Evolutionary conservation across 2,329 filamentous ascomycete species (phyloP), one percentile per base, ranked within the genome.

Genomic region (Exophiala viscosa): DNA sequence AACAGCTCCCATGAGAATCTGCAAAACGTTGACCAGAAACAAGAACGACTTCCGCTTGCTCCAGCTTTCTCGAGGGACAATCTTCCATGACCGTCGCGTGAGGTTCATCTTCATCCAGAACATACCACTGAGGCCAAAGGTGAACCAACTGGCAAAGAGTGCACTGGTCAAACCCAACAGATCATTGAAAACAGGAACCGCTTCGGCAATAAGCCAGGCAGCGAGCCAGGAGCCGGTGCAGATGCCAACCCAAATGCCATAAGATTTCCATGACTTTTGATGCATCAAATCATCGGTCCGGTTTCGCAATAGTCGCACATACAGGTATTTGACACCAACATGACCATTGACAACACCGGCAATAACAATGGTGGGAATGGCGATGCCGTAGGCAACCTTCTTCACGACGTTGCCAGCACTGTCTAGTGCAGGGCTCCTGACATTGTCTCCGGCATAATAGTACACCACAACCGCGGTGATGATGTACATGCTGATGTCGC

Each of bases 291-390:
- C 76, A 9, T 79, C 83, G 28, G 47, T 33, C 31, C 47, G 45
- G 39, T 59, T 42, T 14, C 75, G 71, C 70, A 86, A 86, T 8
- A 84, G 65, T 33, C 85, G 79, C 3, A 81, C 70, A 63, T 86
- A 88, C 50, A 87, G 73, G 62, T 84, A 85, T 62, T 86, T 86
- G 53, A 76, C 76, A 1, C 82, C 83, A 1, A 88, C 80, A 54
- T 85, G 81, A 10, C 80, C 84, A 64, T 87, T 85, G 60, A 89
- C 85, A 2, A 87, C 84, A 48, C 85, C 86, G 0, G 85, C 83
- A 45, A 89, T 81, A 45, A 88, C 73, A 53, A 88, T 88, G 2
- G 86, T 88, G 10, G 85, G 85, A 1, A 85, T 74, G 0, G 85
- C 86, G 52, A 88, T 73, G 18, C 83, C 84, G 68, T 83, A 89